Evolutionary conservation across 352 stramenopile species (phyloP), one percentile per base, ranked within the genome.

Genomic region (Globisporangium ultimum): DNA sequence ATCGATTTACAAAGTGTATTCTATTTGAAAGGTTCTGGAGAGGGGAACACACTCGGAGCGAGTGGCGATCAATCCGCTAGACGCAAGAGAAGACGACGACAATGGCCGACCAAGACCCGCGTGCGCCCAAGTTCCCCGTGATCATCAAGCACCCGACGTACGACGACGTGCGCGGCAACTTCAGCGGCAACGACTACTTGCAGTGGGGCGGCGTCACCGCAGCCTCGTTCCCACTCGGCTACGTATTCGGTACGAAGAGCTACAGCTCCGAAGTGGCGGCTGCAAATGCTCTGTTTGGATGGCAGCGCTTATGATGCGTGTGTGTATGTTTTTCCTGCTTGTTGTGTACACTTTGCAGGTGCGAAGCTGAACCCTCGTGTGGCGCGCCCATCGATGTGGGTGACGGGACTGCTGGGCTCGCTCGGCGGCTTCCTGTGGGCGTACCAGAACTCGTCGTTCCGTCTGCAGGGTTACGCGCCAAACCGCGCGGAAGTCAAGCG

Each of bases 71-170:
- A 42, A 55, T 15, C 24, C 28, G 64, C 47, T 10, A 55, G 24
- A 53, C 17, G 47, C 42, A 42, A 57, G 18, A 50, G 45, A 41
- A 45, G 22, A 46, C 54, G 42, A 36, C 48, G 46, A 20, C 21
- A 41, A 89, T 87, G 76, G 87, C 74, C 68, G 67, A 81, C 61
- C 71, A 62, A 21, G 80, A 91, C 71, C 81, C 84, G 66, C 68
- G 70, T 62, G 63, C 66, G 51, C 72, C 84, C 53, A 75, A 70
- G 64, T 93, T 87, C 73, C 84, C 84, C 17, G 80, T 93, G 67
- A 88, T 87, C 71, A 78, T 84, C 24, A 73, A 89, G 71, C 78
- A 93, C 68, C 84, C 84, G 61, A 89, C 72, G 55, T 92, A 84
- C 64, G 76, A 64, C 47, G 82, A 94, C 61, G 61, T 88, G 42